Conservation (phyloP, 2,329 filamentous ascomycete species). For the Trichoderma koningii region DNA sequence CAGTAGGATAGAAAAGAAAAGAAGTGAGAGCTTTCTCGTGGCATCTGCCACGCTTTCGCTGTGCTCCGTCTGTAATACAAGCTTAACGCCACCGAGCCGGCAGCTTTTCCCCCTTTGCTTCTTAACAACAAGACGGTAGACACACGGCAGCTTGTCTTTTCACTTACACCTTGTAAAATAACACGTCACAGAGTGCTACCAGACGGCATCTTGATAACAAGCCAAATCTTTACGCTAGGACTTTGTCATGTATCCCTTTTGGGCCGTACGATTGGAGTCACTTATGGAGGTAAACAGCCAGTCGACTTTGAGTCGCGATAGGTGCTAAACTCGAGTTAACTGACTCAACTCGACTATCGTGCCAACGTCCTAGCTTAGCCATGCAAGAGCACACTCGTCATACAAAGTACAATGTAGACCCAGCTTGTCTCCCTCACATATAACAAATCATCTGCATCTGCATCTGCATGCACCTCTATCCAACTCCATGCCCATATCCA, state of each 20-base stretch:
- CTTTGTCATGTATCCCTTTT: background rate
- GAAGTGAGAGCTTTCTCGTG: background rate
- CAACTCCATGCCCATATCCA: background rate
- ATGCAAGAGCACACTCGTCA: no score
- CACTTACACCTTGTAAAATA: background rate
- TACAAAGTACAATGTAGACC: no score
- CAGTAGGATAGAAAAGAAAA: background rate
- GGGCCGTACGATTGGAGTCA: background rate
- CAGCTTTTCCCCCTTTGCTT: background rate
- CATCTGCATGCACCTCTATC: background rate
- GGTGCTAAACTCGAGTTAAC: no score
- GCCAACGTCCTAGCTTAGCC: no score
- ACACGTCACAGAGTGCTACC: background rate
- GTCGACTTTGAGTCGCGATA: no score
- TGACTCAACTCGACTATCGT: no score
- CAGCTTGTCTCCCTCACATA: background rate
- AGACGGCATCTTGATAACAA: background rate
- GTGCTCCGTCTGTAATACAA: background rate
- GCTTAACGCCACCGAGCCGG: background rate
- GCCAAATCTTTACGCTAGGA: background rate
- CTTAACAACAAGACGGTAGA: background rate
- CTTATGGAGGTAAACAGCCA: background rate
- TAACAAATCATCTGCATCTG: background rate
- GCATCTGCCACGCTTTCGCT: background rate
- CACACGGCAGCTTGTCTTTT: background rate